Base-by-base conservation (phyloP, 768 basidiomycete species). In the Hebeloma cylindrosporum region DNA sequence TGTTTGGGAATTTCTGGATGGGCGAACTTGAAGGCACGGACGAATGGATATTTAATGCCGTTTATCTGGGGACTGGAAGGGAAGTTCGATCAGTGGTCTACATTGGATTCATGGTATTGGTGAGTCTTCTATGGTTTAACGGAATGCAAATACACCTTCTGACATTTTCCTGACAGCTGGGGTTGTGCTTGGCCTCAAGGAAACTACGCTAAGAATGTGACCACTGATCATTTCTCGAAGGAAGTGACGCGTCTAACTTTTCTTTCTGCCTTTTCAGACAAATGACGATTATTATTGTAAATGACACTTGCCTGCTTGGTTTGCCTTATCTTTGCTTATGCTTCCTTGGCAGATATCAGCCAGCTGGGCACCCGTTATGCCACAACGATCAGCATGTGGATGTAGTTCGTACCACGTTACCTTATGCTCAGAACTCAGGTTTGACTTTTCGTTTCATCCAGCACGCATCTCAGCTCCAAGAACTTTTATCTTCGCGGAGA, bases 401-500 rank as follows among this genome's bases (percentile, higher is more conserved):
- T 76, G 50, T 77, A 63, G 74, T 76, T 47, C 40, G 73, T 62
- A 23, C 27, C 27, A 23, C 30, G 23, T 18, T 18, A 7, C 14
- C n/a, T 21, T 20, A 16, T 31, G 20, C 13, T 31, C 17, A 25
- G 14, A 13, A 22, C 20, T 31, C 21, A 7, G 5, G 26, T 8
- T 38, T 37, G 9, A 36, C 36, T 4, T 36, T 31, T 27, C 21
- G 5, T 33, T 17, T 44, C 38, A 36, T 50, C 53, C 52, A 80
- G 79, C 51, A 74, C 74, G 4, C 72, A 77, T 53, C 74, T 72
- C 29, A 67, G 55, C 68, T 78, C 78, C 68, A 83, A 83, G 66
- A 83, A 82, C 58, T 84, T 77, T 58, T 70, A 84, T 52, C 81
- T 78, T 57, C 75, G 78, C 13, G 69, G 76, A 13, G 86, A 88